Percentiles rank a stretch among this genome's conserved stretches.
Evolutionary conservation across 1,284 basidiomycete genomes (phyloP).

Genomic region (Cystobasidium pallidum): DNA sequence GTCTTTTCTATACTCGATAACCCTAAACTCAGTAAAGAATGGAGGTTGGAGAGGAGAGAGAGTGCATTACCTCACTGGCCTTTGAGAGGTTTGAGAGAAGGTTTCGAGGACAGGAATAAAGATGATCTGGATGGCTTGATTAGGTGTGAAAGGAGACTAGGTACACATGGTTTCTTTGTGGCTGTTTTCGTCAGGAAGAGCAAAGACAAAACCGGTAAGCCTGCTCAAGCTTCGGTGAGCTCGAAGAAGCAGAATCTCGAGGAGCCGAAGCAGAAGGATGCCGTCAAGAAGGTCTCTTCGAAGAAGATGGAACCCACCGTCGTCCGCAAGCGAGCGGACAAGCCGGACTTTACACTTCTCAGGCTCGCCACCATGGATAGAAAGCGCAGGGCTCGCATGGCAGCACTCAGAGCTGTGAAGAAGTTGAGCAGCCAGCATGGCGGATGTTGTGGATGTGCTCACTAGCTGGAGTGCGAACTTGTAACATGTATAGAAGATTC

Average conservation of each 20-base stretch:
- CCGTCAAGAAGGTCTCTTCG: not conserved
- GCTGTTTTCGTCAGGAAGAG: constrained; percentile 70
- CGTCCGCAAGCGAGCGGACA: not conserved
- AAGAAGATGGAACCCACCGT: not conserved
- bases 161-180: constrained; percentile 93
- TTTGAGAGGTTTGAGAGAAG: constrained; percentile 69
- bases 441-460: constrained; percentile 10
- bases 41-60: constrained; percentile 68
- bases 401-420: constrained; percentile 12
- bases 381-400: constrained; percentile 14
- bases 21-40: constrained; percentile 67
- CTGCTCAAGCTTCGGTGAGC: not conserved
- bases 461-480: not conserved
- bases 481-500: not conserved
- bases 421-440: constrained; percentile 11
- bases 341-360: constrained; percentile 18
- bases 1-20: constrained; percentile 72
- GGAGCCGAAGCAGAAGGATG: not conserved
- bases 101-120: constrained; percentile 51
- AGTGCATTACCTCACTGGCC: constrained; percentile 77
- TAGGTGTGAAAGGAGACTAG: constrained; percentile 81
- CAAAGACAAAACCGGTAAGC: not conserved
- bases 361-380: constrained; percentile 31
- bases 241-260: not conserved
- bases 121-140: constrained; percentile 71